A percentile compares a stretch with the other conserved stretches of the same genome.
These are phyloP conservation scores for Boletus pseudopeckii DNA, from an alignment of 768 basidiomycete genomes.

Conservation along the genomic window DNA sequence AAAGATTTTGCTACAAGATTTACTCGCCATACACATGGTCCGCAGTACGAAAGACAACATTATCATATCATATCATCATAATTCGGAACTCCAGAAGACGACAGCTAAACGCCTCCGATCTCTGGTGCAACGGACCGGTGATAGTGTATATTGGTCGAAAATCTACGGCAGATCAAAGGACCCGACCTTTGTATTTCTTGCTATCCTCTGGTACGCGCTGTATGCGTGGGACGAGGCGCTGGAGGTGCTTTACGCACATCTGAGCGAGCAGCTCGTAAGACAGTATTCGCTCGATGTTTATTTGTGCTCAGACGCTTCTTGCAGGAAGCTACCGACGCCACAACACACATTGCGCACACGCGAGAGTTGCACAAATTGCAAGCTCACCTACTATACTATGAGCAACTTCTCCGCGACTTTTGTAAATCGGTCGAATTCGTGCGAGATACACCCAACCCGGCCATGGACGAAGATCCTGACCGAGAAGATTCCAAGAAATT, in stretches of 20 bases:
- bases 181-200: conserved; percentile 33
- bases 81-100: conserved; percentile 23
- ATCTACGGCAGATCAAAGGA: conserved; percentile 31
- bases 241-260: conserved; percentile 48
- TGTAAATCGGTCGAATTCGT: conserved; percentile 50
- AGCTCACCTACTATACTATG: conserved; percentile 56
- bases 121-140: conserved; percentile 31
- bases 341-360: conserved; percentile 40
- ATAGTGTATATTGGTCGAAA: conserved; percentile 38
- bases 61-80: conserved; percentile 37
- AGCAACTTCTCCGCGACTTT: conserved; percentile 54
- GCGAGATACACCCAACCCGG: conserved; percentile 46
- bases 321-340: conserved; percentile 44
- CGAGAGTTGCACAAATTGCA: conserved; percentile 55
- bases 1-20: conserved; percentile 32
- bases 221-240: conserved; percentile 63
- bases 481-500: conserved; percentile 5
- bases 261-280: conserved; percentile 43
- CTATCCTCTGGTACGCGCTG: conserved; percentile 54
- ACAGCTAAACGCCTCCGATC: conserved; percentile 28
- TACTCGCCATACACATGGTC: conserved; percentile 40
- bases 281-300: neutral
- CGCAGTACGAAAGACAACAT: conserved; percentile 24
- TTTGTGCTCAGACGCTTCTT: neutral
- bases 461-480: conserved; percentile 31